phyloP scores from a whole-genome alignment of 2,329 filamentous ascomycete genomes.

The Cladosporium phlei region DNA sequence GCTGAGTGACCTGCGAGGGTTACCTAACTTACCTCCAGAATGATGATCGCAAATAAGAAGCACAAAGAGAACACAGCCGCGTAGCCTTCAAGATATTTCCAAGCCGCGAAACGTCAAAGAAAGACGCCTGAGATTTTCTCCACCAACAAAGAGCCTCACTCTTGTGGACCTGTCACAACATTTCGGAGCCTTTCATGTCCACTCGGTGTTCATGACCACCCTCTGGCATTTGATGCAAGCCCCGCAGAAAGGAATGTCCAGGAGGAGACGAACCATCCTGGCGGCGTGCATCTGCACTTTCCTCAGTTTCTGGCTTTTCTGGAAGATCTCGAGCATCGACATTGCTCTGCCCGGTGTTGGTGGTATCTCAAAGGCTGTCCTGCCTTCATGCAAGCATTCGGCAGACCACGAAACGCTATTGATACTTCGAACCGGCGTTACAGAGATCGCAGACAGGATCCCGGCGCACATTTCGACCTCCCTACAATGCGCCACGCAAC shows the following conservation, averaged over 20 bases:
- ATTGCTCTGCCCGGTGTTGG: not conserved
- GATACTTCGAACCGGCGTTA: slow-evolving; percentile 56
- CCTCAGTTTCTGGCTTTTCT: not conserved
- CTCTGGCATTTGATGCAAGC: not conserved
- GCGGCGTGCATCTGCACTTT: not conserved
- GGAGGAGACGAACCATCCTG: not conserved
- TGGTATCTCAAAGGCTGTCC: not conserved
- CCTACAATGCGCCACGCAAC: slow-evolving; percentile 51
- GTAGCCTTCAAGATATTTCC: not conserved
- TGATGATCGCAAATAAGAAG: not conserved
- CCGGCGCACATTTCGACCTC: slow-evolving; percentile 52
- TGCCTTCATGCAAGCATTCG: slow-evolving; percentile 12
- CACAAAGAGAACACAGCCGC: not conserved
- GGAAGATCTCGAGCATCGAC: not conserved
- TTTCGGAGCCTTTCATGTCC: not conserved
- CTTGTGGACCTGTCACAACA: not conserved
- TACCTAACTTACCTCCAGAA: not conserved
- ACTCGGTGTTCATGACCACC: not conserved
- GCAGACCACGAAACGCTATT: slow-evolving; percentile 48
- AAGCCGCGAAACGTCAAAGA: not conserved
- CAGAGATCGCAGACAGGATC: slow-evolving; percentile 52
- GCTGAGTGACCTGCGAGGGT: not conserved
- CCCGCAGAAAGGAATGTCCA: not conserved
- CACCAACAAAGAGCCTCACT: not conserved
- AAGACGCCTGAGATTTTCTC: not conserved